Evolutionary conservation across 2,329 filamentous ascomycete species (phyloP).

Genomic region (Phaeosphaeriaceae sp.): DNA sequence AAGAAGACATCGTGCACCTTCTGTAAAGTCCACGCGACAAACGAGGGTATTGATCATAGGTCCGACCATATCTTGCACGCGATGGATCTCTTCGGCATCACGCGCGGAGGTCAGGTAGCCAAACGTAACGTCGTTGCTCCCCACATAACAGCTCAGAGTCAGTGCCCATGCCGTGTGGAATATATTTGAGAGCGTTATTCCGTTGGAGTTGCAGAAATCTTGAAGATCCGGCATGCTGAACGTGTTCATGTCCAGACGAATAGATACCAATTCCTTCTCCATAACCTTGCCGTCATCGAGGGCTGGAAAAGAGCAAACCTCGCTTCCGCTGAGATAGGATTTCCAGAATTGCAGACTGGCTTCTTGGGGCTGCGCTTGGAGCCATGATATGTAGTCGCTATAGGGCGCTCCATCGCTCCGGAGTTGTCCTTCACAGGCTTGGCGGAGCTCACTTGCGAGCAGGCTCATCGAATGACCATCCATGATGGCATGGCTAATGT

Average conservation of each 20-base stretch:
- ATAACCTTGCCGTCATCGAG: slow-evolving; percentile 30
- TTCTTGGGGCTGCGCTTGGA: slow-evolving; percentile 32
- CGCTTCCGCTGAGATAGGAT: slow-evolving; percentile 36
- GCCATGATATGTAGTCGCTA: slow-evolving; percentile 42
- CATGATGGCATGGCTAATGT: slow-evolving; percentile 47
- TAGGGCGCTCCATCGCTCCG: slow-evolving; percentile 35
- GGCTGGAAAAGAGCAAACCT: slow-evolving; percentile 42
- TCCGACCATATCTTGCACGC: slow-evolving; percentile 53
- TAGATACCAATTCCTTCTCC: slow-evolving; percentile 32
- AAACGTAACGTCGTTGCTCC: slow-evolving; percentile 51
- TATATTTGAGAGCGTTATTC: slow-evolving; percentile 58
- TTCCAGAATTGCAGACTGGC: slow-evolving; percentile 41
- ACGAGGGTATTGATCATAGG: slow-evolving; percentile 57
- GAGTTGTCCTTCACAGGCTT: slow-evolving; percentile 34
- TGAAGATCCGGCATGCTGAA: slow-evolving; percentile 37
- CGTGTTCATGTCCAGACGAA: slow-evolving; percentile 36
- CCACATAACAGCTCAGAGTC: slow-evolving; percentile 47
- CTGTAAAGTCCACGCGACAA: slow-evolving; percentile 51
- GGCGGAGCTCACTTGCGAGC: slow-evolving; percentile 33
- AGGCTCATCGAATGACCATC: slow-evolving; percentile 45
- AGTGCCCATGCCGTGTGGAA: slow-evolving; percentile 52
- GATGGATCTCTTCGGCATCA: slow-evolving; percentile 48
- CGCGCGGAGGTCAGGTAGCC: slow-evolving; percentile 53
- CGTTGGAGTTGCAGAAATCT: slow-evolving; percentile 51
- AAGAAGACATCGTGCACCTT: slow-evolving; percentile 39